Evolutionary conservation across 2,329 filamentous ascomycete species (phyloP), one percentile per base, ranked within the genome.

Genomic region (Fusarium decemcellulare): DNA sequence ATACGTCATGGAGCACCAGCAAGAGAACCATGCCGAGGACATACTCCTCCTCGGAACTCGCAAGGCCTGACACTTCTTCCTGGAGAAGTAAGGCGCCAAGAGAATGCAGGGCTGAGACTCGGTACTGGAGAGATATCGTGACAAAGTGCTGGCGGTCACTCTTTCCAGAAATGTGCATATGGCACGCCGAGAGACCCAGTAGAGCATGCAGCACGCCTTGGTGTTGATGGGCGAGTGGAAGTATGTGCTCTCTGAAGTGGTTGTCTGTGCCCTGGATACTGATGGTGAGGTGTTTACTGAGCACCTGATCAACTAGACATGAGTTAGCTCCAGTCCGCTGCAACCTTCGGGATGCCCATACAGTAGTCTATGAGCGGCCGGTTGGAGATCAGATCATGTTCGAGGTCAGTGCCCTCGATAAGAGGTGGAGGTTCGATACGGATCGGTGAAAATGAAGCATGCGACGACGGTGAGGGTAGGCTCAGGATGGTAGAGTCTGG

Each of bases 1-100:
- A 39, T 43, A 77, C 75, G 56, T 77, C 75, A 29, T 77, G 74
- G 0, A 77, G 46, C 3, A 77, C 71, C 0, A 77, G 39, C 2
- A 77, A 39, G 1, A 77, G 32, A 1, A 74, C 72, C 51, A 75
- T 77, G 5, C 66, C 71, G 2, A 77, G 37, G 0, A 76, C 63
- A 15, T 61, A 51, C 39, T 76, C 73, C 32, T 76, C 74, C 9
- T 77, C 75, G 3, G 36, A n/a, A 0, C 16, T 18, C 0, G 44
- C 53, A 0, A 76, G 63, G 2, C 60, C 43, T 10, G 63, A 51
- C 0, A 43, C 47, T 8, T 72, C 63, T 32, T 75, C 72, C 18
- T 70, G 69, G 15, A 63, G 50, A 0, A 73, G 18, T 27, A 76
- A 14, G 5, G 63, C 53, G 2, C 65, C 70, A 4, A 77, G 72